Evolutionary conservation across 805 yeast species (phyloP), one percentile per base, ranked within the genome.

Genomic region (Spathaspora girioi): DNA sequence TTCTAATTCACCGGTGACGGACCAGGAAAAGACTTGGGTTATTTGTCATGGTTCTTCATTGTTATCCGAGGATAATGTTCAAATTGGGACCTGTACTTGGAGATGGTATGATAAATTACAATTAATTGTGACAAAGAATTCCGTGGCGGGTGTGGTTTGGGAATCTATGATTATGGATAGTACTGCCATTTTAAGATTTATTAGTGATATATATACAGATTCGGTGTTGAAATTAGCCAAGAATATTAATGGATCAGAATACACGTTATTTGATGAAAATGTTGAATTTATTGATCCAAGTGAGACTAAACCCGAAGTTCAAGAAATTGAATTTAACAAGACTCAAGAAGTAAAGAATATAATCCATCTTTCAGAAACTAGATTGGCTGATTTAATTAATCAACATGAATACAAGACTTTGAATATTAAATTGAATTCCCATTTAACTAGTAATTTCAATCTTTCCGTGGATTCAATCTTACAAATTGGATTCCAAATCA

Each of bases 71-170:
- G 70, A 71, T 9, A 80, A 79, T 52, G 66, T 78, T 45, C 86
- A 81, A 63, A 63, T 72, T 19, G 86, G 86, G 23, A 73, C 83
- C 5, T 81, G 86, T 63, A 78, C 82, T 14, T 78, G 80, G 45
- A 66, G 86, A 50, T 81, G 83, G 79, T 81, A 81, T 59, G 86
- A 81, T 61, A 81, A 81, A 57, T 65, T 81, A 50, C 83, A 81
- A 59, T 62, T 81, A 47, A 70, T 81, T 15, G 76, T 81, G 9
- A 78, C 84, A 3, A 68, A 71, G 41, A 81, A 81, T 61, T 76
- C 84, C 0, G 81, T 79, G 19, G 84, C 83, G 1, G 86, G 84
- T 3, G 72, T 81, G 47, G 80, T 79, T 18, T 81, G 84, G 79
- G 85, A 82, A 55, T 76, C 81, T 11, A 71, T 82, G 1, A 73